phyloP scores from a whole-genome alignment of 2,329 filamentous ascomycete genomes.

The Apiospora hydei region DNA sequence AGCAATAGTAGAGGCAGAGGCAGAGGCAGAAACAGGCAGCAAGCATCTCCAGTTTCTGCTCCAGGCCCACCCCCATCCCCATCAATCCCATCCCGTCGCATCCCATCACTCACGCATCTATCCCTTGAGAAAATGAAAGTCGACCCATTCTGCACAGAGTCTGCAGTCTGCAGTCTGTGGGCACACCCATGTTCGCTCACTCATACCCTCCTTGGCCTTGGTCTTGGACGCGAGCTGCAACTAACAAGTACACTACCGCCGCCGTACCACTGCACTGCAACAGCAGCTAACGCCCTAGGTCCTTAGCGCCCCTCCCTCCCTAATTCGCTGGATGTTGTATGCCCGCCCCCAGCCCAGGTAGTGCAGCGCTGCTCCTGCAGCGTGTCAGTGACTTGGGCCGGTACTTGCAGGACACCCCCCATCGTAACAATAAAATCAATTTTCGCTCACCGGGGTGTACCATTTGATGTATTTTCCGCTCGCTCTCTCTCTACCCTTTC shows the following conservation, averaged over 20 bases:
- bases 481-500: background rate
- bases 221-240: constrained; percentile 17
- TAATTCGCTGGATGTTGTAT: background rate
- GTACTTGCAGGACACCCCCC: background rate
- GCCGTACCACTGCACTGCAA: constrained; percentile 18
- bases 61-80: constrained; percentile 5
- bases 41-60: background rate
- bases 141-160: constrained; percentile 3
- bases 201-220: constrained; percentile 12
- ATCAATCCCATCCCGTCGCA: constrained; percentile 3
- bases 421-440: background rate
- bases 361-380: background rate
- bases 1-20: background rate
- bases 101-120: background rate
- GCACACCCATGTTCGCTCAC: constrained; percentile 14
- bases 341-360: background rate
- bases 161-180: background rate
- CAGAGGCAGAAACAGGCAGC: background rate
- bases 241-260: constrained; percentile 19
- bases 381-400: constrained; percentile 4
- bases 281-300: constrained; percentile 10
- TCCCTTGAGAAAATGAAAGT: constrained; percentile 6
- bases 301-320: constrained; percentile 8
- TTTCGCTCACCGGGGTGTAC: background rate
- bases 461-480: background rate